Conservation (phyloP, 148 eudicot species). For the Pharnaceum exiguum region DNA sequence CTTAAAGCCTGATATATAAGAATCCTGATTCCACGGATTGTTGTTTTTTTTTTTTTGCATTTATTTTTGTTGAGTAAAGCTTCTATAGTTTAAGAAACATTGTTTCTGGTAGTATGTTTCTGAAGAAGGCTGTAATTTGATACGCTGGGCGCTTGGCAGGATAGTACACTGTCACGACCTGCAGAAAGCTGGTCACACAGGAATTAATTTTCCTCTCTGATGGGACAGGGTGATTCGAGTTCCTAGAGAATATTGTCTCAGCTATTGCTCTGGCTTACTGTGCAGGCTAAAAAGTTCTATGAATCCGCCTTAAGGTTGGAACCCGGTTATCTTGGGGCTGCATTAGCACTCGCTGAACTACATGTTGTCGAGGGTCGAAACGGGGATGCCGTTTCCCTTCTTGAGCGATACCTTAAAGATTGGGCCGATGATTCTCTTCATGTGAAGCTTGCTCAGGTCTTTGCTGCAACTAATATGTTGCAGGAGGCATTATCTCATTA, state of each 20-base stretch:
- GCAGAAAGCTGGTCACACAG: too few species aligned
- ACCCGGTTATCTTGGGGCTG: slow-evolving; percentile 97
- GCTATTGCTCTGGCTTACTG: background rate
- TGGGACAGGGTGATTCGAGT: too few species aligned
- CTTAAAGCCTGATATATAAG: too few species aligned
- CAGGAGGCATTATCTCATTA: slow-evolving; percentile 89
- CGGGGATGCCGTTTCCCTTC: slow-evolving; percentile 85
- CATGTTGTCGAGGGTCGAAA: slow-evolving; percentile 94
- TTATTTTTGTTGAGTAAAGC: too few species aligned
- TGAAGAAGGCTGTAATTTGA: too few species aligned
- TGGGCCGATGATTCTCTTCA: slow-evolving; percentile 98
- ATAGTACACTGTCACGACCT: too few species aligned
- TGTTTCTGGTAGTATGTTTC: too few species aligned
- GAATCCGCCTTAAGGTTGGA: slow-evolving; percentile 96
- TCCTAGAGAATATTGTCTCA: background rate
- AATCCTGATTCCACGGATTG: too few species aligned
- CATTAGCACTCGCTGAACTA: slow-evolving; percentile 93
- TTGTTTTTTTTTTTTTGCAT: too few species aligned
- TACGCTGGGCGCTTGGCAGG: too few species aligned
- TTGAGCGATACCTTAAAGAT: slow-evolving; percentile 89
- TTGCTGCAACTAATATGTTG: slow-evolving; percentile 91
- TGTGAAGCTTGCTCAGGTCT: slow-evolving; percentile 97
- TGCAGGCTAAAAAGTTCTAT: slow-evolving; percentile 89
- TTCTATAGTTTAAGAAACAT: too few species aligned
- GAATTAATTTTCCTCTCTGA: background rate